Conservation (phyloP, 331 rosid species). For the Arachis monticola region DNA sequence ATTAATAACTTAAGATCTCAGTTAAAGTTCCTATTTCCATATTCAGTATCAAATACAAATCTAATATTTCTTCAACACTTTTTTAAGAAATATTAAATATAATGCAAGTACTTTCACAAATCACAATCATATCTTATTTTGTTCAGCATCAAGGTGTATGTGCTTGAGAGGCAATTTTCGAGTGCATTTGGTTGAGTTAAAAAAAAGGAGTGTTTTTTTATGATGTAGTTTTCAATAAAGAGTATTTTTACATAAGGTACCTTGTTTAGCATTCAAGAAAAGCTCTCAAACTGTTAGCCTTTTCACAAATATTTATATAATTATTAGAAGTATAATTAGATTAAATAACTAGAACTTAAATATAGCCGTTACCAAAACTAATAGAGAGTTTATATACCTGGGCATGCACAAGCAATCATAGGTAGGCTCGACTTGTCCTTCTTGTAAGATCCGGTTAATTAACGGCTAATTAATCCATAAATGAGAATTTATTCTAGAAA, state of each 20-base stretch:
- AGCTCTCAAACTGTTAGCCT: not conserved
- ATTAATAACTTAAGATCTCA: not conserved
- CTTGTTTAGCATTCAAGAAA: not conserved
- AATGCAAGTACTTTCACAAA: not conserved
- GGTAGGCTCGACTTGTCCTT: slow-evolving; percentile 61
- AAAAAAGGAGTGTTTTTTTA: not conserved
- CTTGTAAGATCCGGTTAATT: not conserved
- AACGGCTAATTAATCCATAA: too few relatives aligned
- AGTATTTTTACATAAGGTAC: not conserved
- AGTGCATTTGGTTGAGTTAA: not conserved
- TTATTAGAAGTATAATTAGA: not conserved
- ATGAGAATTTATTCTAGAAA: too few relatives aligned
- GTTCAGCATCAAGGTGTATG: slow-evolving; percentile 9
- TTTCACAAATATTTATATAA: not conserved
- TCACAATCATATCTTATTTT: not conserved
- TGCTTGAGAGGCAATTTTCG: too few relatives aligned
- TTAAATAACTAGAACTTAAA: not conserved
- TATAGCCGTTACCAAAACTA: slow-evolving; percentile 15
- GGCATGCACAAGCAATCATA: slow-evolving; percentile 94
- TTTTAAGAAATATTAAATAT: not conserved
- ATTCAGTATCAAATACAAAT: not conserved
- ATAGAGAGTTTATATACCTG: slow-evolving; percentile 57
- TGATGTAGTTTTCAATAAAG: not conserved
- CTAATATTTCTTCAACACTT: slow-evolving; percentile 13
- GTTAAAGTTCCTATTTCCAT: too few relatives aligned